Conservation (phyloP, 257 asterid species). For the Asclepias syriaca region DNA sequence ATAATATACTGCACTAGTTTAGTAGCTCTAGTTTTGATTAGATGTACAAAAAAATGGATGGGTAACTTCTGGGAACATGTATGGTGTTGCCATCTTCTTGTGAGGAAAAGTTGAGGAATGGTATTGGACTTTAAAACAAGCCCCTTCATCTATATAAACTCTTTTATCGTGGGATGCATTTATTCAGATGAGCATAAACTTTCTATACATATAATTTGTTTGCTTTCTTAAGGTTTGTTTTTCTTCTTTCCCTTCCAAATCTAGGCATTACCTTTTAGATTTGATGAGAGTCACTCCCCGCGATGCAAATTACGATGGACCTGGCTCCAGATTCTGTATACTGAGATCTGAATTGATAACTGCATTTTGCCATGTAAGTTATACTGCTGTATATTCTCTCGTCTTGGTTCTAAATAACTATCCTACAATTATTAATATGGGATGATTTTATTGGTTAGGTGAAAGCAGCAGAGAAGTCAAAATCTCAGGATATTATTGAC, state of each 20-base stretch:
- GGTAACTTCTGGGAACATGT: neutral
- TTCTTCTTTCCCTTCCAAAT: slow-evolving; percentile 10
- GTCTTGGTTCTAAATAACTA: slow-evolving; percentile 10
- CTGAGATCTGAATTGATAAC: slow-evolving; percentile 84
- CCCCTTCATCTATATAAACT: neutral
- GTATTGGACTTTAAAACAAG: neutral
- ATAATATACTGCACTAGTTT: no score
- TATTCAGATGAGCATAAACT: neutral
- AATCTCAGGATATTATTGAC: slow-evolving; percentile 38
- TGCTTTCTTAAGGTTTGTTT: neutral
- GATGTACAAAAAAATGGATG: neutral
- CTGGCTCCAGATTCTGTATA: slow-evolving; percentile 83
- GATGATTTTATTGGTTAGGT: slow-evolving; percentile 34
- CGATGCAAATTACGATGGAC: slow-evolving; percentile 75
- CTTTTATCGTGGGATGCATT: neutral
- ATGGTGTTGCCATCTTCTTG: neutral
- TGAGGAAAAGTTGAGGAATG: neutral
- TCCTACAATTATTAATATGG: neutral
- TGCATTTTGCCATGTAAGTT: slow-evolving; percentile 72
- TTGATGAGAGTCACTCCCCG: slow-evolving; percentile 98
- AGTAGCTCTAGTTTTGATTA: neutral
- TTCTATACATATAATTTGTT: neutral
- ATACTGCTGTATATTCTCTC: slow-evolving; percentile 2
- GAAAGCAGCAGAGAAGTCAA: slow-evolving; percentile 52
- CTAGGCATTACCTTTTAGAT: slow-evolving; percentile 88